Evolutionary conservation across 2,329 filamentous ascomycete species (phyloP).

Genomic region (Neofusicoccum parvum): DNA sequence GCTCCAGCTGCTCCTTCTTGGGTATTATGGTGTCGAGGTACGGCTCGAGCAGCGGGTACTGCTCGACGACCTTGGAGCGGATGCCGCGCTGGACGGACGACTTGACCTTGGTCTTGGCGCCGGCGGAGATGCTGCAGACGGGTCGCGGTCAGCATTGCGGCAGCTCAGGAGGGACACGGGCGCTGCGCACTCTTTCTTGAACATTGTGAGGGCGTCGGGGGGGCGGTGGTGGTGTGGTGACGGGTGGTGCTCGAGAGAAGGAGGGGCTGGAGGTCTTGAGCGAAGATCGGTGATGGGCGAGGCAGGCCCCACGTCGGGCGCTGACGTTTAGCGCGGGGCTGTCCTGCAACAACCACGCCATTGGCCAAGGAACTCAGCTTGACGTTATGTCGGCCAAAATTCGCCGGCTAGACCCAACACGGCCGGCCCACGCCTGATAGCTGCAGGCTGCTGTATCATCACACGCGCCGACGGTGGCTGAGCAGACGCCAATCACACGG

Average conservation of each 20-base stretch:
- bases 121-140: conserved; percentile 65
- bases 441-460: conserved; percentile 2
- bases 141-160: conserved; percentile 20
- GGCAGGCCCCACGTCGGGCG: conserved; percentile 18
- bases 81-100: conserved; percentile 89
- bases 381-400: not conserved
- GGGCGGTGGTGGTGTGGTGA: conserved; percentile 34
- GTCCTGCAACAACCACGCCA: not conserved
- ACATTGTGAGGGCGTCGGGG: conserved; percentile 59
- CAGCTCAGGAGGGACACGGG: conserved; percentile 6
- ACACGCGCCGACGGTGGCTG: conserved; percentile 11
- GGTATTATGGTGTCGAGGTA: conserved; percentile 93
- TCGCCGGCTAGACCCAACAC: not conserved
- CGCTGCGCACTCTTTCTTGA: conserved; percentile 81
- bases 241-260: not conserved
- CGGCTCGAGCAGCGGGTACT: conserved; percentile 82
- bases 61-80: conserved; percentile 77
- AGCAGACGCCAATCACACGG: not conserved
- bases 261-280: conserved; percentile 12
- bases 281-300: conserved; percentile 20
- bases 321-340: conserved; percentile 19
- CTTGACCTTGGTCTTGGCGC: conserved; percentile 94
- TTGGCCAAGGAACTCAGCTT: not conserved
- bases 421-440: not conserved
- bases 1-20: conserved; percentile 88